phyloP scores from a whole-genome alignment of 1,139 yeast genomes.

The Pichia sp. region DNA sequence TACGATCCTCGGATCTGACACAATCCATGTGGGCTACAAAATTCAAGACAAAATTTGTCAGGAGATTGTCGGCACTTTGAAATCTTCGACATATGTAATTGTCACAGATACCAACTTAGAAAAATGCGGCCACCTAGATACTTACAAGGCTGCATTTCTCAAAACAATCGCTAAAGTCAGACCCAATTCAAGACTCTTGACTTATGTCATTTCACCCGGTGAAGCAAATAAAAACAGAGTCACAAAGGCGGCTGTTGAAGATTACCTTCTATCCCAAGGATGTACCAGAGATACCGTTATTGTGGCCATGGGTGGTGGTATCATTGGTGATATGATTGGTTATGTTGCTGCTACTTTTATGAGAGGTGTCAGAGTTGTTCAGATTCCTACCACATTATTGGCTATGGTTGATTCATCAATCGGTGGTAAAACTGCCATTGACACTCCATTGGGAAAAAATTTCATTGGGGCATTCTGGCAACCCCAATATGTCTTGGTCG shows the following conservation, averaged over 20 bases:
- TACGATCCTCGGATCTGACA: slow-evolving; percentile 72
- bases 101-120: slow-evolving; percentile 83
- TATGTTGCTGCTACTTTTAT: slow-evolving; percentile 97
- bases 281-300: slow-evolving; percentile 96
- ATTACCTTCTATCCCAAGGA: slow-evolving; percentile 74
- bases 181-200: slow-evolving; percentile 56
- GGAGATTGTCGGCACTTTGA: slow-evolving; percentile 57
- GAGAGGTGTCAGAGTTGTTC: slow-evolving; percentile 96
- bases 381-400: slow-evolving; percentile 87
- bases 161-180: slow-evolving; percentile 33
- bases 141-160: slow-evolving; percentile 36
- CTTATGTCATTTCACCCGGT: slow-evolving; percentile 84
- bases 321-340: slow-evolving; percentile 98
- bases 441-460: slow-evolving; percentile 96
- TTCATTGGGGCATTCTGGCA: slow-evolving; percentile 98
- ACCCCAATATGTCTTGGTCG: slow-evolving; percentile 84
- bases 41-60: slow-evolving; percentile 71
- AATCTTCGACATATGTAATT: slow-evolving; percentile 88
- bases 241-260: slow-evolving; percentile 92
- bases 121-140: slow-evolving; percentile 55
- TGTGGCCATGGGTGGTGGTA: slow-evolving; percentile 97
- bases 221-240: slow-evolving; percentile 85
- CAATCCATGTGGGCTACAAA: slow-evolving; percentile 88
- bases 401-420: slow-evolving; percentile 98
- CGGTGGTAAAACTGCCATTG: slow-evolving; percentile 98